Evolutionary conservation across 441 rosid genomes (phyloP).

Genomic region (Manihot esculenta): DNA sequence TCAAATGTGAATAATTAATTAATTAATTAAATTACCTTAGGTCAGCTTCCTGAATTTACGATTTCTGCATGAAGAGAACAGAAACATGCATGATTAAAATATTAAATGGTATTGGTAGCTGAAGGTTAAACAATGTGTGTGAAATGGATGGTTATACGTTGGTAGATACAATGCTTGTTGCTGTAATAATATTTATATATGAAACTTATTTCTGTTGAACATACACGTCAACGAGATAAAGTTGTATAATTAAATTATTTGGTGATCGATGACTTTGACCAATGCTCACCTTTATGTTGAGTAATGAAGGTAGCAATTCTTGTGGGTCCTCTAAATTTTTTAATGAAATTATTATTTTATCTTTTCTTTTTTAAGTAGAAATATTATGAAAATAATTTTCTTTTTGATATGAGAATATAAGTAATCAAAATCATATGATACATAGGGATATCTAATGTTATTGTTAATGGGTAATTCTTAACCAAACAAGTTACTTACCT

Average conservation of each 20-base stretch:
- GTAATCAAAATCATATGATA: no score
- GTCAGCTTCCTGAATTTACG: background rate
- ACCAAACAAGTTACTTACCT: no score
- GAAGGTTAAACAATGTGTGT: background rate
- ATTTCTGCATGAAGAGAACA: background rate
- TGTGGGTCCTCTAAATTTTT: background rate
- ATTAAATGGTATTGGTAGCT: background rate
- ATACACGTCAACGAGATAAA: background rate
- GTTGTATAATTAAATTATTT: background rate
- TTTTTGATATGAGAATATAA: background rate
- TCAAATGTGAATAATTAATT: no score
- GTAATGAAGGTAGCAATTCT: background rate
- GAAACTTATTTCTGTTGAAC: background rate
- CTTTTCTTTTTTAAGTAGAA: background rate
- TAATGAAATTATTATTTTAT: background rate
- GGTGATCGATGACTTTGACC: conserved; percentile 19
- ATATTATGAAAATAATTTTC: background rate
- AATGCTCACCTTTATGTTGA: background rate
- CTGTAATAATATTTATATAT: background rate
- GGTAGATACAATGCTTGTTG: background rate
- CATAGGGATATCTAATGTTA: no score
- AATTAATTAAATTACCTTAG: background rate
- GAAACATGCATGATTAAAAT: background rate
- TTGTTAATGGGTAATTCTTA: no score
- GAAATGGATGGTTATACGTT: conserved; percentile 4